Evolutionary conservation across 129 eudicot species (phyloP), one percentile per base, ranked within the genome.

Genomic region (Chrysanthemum makinoi): DNA sequence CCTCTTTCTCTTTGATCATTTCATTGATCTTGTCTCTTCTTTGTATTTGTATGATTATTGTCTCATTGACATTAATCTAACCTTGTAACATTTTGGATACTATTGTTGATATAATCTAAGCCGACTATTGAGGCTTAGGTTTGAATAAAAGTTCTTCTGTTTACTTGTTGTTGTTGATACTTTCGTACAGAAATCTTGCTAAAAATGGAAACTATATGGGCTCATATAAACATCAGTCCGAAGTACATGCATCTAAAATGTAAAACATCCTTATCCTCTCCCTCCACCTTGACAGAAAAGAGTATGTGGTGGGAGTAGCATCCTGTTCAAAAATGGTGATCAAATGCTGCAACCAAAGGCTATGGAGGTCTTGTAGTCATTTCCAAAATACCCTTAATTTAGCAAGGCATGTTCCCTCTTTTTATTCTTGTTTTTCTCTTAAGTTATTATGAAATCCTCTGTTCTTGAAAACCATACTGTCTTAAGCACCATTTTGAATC

Each of bases 361-460:
- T 70, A 55, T 71, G 66, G 56, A 81, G 63, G 49, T 72, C 69
- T 80, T 72, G 80, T 15, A 28, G 55, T 70, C 69, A 77, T 70
- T 81, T 70, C 33, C 79, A 57, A 19, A 59, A 53, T 65, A 75
- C 26, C 61, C 80, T 65, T 46, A 78, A 60, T 80, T 44, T 74
- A 43, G 22, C 73, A 49, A 88, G 90, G 95, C 73, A 72, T 74
- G 73, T 72, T 30, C 22, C 43, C 39, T 16, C 18, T 57, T 39
- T 20, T 28, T 49, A 12, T 65, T 18, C 49, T 58, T 43, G 11
- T 66, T n/a, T 39, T 10, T 15, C 15, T 10, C 46, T 43, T 39
- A 15, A 8, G 18, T 26, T 15, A 62, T 46, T 0, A 69, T 69
- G 6, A 35, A 15, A 33, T 66, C 18, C 56, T 72, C 57, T 77